Conservation (phyloP, 108 stramenopile genomes). For the Aurantiochytrium sp. region DNA sequence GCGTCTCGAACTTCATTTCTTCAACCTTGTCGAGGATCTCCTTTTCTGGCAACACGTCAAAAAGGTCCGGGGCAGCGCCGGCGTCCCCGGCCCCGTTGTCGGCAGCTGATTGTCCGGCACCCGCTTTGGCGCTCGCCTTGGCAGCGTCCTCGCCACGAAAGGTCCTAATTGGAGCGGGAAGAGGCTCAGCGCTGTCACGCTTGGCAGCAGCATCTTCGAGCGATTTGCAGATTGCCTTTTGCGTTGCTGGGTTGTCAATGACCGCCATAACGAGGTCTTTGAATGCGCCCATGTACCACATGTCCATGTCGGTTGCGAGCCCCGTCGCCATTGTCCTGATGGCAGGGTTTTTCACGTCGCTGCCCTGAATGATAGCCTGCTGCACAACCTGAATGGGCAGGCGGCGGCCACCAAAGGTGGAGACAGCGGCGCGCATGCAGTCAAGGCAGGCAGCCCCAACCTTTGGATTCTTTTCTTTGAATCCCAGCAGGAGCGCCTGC, state of each 20-base stretch:
- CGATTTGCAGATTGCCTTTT: neutral
- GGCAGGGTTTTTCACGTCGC: neutral
- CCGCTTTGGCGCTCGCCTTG: neutral
- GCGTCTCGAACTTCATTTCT: neutral
- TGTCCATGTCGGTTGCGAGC: neutral
- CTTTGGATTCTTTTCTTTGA: constrained; percentile 15
- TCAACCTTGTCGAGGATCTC: neutral
- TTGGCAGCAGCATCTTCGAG: neutral
- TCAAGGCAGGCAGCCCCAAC: neutral
- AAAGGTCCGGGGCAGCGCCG: neutral
- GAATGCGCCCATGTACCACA: neutral
- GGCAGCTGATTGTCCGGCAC: neutral
- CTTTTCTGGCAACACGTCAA: neutral
- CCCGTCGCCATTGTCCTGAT: neutral
- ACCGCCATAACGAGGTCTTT: neutral
- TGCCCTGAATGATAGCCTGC: neutral
- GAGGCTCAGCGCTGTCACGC: neutral
- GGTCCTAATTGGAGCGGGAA: neutral
- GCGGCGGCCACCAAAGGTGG: neutral
- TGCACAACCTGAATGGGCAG: neutral
- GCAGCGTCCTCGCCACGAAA: neutral
- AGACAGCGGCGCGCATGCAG: neutral
- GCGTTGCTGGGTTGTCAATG: neutral
- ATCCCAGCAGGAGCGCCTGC: neutral
- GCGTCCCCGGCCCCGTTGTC: neutral